A percentile compares a stretch with the other conserved stretches of the same genome.
These are phyloP conservation scores for Pseudogymnoascus sp. DNA, from an alignment of 2,329 filamentous ascomycete genomes.

Conservation along the genomic window DNA sequence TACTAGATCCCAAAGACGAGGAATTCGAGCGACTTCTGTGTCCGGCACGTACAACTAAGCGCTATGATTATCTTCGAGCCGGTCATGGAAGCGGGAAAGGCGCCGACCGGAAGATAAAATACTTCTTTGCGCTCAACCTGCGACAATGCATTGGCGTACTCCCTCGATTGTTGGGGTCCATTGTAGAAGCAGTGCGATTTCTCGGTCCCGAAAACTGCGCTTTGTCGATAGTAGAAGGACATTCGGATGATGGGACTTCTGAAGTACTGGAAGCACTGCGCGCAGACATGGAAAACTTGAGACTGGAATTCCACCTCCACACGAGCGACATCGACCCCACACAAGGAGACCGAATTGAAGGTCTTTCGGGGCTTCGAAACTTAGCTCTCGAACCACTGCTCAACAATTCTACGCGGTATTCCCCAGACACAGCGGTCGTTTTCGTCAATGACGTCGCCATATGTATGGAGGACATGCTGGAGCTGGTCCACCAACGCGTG, in stretches of 20 bases:
- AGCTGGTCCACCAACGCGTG: constrained; percentile 42
- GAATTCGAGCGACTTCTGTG: constrained; percentile 15
- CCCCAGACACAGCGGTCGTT: constrained; percentile 36
- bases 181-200: constrained; percentile 41
- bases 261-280: constrained; percentile 39
- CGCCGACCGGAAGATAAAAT: constrained; percentile 29
- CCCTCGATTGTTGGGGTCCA: constrained; percentile 42
- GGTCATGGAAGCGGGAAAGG: constrained; percentile 6
- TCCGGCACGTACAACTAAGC: constrained; percentile 6
- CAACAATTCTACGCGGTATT: constrained; percentile 20
- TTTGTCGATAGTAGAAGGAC: constrained; percentile 47
- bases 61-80: constrained; percentile 16
- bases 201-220: constrained; percentile 43
- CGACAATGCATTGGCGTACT: constrained; percentile 38
- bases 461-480: constrained; percentile 49
- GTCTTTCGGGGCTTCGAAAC: constrained; percentile 44
- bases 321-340: constrained; percentile 37
- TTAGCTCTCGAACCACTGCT: constrained; percentile 41
- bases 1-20: constrained; percentile 15
- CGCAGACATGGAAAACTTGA: constrained; percentile 32
- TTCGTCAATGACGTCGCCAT: constrained; percentile 47
- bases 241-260: constrained; percentile 45
- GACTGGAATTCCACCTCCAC: constrained; percentile 35
- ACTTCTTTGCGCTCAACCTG: constrained; percentile 47
- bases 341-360: constrained; percentile 36